These are phyloP conservation scores for Uronychia binucleata DNA, from an alignment of 73 alveolate species.

Conservation along the genomic window DNA sequence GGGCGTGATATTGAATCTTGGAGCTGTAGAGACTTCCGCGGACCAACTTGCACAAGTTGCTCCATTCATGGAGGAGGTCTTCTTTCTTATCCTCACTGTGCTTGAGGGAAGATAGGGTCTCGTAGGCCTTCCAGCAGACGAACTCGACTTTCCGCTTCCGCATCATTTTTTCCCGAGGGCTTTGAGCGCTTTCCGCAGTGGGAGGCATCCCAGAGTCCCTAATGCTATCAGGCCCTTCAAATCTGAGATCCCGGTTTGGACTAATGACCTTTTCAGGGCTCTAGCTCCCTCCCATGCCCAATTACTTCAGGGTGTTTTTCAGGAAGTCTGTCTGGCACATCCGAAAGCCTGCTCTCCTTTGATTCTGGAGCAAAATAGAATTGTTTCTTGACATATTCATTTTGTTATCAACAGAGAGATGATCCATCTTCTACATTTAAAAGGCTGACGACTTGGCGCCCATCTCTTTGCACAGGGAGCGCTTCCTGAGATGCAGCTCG, in stretches of 20 bases:
- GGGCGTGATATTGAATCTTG: neutral
- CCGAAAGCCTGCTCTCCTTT: no score
- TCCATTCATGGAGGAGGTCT: neutral
- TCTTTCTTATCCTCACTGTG: neutral
- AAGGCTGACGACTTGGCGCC: no score
- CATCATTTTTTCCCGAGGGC: neutral
- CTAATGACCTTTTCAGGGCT: neutral
- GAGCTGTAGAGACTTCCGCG: neutral
- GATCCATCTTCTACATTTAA: no score
- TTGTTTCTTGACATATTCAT: no score
- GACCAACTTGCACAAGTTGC: neutral
- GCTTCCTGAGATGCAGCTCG: no score
- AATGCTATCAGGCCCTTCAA: neutral
- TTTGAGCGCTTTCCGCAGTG: no score
- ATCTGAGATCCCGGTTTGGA: neutral
- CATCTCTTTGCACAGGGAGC: no score
- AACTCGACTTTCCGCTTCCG: neutral
- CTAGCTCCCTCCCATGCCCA: neutral
- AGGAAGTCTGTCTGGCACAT: neutral
- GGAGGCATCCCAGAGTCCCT: no score
- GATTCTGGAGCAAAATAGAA: no score
- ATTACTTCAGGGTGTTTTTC: neutral
- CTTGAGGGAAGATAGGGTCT: neutral
- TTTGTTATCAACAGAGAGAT: no score
- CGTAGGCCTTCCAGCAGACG: neutral